Conservation (phyloP, 192 early-diverging fungal species). For the Dissophora ornata region DNA sequence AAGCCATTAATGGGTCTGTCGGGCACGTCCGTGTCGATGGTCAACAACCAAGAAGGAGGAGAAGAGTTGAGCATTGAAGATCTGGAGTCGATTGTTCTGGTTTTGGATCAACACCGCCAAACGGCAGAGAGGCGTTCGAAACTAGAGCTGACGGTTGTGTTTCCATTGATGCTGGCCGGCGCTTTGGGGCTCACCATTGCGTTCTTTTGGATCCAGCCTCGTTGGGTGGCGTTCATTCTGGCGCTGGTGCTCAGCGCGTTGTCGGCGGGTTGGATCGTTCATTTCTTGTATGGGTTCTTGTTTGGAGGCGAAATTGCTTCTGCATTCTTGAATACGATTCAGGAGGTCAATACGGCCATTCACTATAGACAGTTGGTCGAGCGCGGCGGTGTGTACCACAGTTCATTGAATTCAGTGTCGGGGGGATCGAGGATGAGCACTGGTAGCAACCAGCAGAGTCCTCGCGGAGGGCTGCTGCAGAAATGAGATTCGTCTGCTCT, state of each 20-base stretch:
- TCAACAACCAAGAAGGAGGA: not conserved
- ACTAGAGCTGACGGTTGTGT: conserved; percentile 6
- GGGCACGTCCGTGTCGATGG: conserved; percentile 3
- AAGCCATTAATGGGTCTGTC: not conserved
- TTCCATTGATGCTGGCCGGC: conserved; percentile 11
- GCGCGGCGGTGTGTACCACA: not conserved
- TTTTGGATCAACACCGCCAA: conserved; percentile 17
- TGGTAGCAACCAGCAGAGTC: not conserved
- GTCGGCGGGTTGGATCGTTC: conserved; percentile 33
- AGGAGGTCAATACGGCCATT: conserved; percentile 32
- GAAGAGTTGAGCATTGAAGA: conserved; percentile 15
- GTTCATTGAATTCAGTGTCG: not conserved
- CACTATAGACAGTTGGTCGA: conserved; percentile 4
- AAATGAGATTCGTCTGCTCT: conserved; percentile 34
- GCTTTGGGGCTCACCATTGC: conserved; percentile 17
- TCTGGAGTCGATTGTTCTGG: conserved; percentile 31
- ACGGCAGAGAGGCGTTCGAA: not conserved
- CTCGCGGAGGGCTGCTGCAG: conserved; percentile 15
- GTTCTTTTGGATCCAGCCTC: conserved; percentile 33
- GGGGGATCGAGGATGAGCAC: conserved; percentile 18
- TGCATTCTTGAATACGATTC: conserved; percentile 28
- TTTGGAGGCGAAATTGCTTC: conserved; percentile 30
- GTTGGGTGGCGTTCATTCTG: conserved; percentile 32
- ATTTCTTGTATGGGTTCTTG: conserved; percentile 39
- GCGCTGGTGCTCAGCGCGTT: conserved; percentile 21